Conservation (phyloP, 345 rosid species). For the Clarkia xantiana region DNA sequence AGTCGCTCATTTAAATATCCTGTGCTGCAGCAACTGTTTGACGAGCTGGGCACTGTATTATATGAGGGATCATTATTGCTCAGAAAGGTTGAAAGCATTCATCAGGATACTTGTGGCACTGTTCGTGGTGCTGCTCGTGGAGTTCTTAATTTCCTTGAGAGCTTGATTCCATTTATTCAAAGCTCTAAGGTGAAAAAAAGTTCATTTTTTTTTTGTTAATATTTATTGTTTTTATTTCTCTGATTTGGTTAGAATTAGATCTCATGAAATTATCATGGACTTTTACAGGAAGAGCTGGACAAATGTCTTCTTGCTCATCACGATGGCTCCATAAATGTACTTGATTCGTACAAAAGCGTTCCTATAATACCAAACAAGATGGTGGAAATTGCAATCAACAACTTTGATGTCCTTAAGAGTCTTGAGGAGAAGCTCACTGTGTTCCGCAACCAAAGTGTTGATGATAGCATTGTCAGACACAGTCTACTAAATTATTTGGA, state of each 20-base stretch:
- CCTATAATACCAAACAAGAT: constrained; percentile 31
- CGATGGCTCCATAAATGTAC: constrained; percentile 21
- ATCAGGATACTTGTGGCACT: constrained; percentile 38
- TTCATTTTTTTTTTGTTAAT: background rate
- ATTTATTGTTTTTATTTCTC: too few relatives aligned
- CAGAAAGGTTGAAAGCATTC: constrained; percentile 41
- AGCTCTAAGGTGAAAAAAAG: constrained; percentile 44
- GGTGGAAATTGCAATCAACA: constrained; percentile 30
- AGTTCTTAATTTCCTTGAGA: constrained; percentile 37
- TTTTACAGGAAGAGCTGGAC: constrained; percentile 58
- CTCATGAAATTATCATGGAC: too few relatives aligned
- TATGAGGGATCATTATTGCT: constrained; percentile 49
- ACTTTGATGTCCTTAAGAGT: constrained; percentile 48
- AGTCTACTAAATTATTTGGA: constrained; percentile 38
- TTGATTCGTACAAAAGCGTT: constrained; percentile 19
- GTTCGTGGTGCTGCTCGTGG: constrained; percentile 34
- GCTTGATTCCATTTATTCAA: constrained; percentile 33
- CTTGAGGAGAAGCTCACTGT: constrained; percentile 38
- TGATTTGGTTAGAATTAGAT: too few relatives aligned
- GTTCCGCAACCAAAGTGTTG: constrained; percentile 21
- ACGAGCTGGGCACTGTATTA: constrained; percentile 35
- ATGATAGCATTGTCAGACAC: constrained; percentile 28
- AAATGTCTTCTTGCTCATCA: constrained; percentile 28
- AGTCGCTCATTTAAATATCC: background rate
- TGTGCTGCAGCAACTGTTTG: constrained; percentile 53